Evolutionary conservation across 1,284 basidiomycete genomes (phyloP).

Genomic region (Rhizoctonia solani): DNA sequence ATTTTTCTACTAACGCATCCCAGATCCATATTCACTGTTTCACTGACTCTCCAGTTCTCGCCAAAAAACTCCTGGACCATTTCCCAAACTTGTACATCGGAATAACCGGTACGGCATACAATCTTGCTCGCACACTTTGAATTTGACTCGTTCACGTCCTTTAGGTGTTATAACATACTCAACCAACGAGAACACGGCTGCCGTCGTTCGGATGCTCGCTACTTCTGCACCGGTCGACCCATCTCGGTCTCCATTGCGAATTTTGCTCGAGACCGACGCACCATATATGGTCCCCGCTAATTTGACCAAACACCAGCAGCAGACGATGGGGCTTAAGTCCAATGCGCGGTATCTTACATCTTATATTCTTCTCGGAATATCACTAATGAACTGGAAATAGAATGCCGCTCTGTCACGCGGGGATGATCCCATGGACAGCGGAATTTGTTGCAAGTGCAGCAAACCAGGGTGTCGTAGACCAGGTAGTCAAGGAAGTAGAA

Average conservation of each 20-base stretch:
- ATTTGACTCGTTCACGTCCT: constrained; percentile 14
- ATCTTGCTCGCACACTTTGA: constrained; percentile 20
- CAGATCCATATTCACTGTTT: constrained; percentile 82
- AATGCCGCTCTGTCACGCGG: constrained; percentile 72
- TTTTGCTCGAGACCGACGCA: constrained; percentile 80
- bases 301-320: constrained; percentile 44
- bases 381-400: constrained; percentile 48
- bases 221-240: constrained; percentile 34
- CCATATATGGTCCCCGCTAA: constrained; percentile 82
- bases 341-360: constrained; percentile 7
- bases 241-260: constrained; percentile 51
- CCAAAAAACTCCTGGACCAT: constrained; percentile 65
- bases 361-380: constrained; percentile 59
- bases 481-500: constrained; percentile 8
- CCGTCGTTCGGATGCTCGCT: constrained; percentile 49
- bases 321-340: constrained; percentile 30
- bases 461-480: constrained; percentile 18
- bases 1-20: not conserved
- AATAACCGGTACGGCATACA: constrained; percentile 59
- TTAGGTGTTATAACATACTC: constrained; percentile 76
- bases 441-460: constrained; percentile 64
- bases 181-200: constrained; percentile 68
- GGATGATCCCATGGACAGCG: constrained; percentile 83
- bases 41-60: constrained; percentile 75
- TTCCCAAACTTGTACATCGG: constrained; percentile 81